Base-by-base conservation (phyloP, 345 rosid genomes). In the Eucalyptus viminalis region DNA sequence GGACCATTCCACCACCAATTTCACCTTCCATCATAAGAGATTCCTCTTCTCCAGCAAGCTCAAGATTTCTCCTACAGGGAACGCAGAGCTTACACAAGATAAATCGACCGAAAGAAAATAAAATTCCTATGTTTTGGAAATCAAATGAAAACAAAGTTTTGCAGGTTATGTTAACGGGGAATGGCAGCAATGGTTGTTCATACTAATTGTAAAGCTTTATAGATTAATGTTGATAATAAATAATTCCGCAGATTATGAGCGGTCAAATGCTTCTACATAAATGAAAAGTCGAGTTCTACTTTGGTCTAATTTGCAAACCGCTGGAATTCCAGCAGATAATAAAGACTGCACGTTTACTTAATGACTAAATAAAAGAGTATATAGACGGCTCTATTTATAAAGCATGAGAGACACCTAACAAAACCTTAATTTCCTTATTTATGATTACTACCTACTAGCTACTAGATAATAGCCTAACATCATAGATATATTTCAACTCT, bases 41-140 rank as follows among this genome's bases (percentile, higher is more conserved):
- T 90, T 95, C 97, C 86, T 94, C 95, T 91, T 96, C 97, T 89
- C 96, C 96, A 45, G 95, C 96, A 92, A 95, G 97, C 93, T 92
- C 94, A 91, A 95, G 92, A 90, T 94, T 93, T 90, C 95, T 93
- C 95, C 98, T 96, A 91, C 90, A 92, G 37, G 69, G 67, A 91
- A 90, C 19, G 62, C 80, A 31, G 25, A 43, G 86, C 47, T 19
- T 69, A 17, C 43, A 9, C 80, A 88, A 27, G 88, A 19, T 27
- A 47, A 44, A 88, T 49, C 86, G 49, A 13, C 31, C 6, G 10
- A 24, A 67, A 45, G 11, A 49, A n/a, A 86, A 44, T 22, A 29
- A n/a, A 65, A 56, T 60, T 60, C 67, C 67, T 3, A 56, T 22
- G 67, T 58, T 58, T 25, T 58, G 65, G 12, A 58, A 58, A 58